Conservation (phyloP, 2,329 filamentous ascomycete species). For the Proliferodiscus dingleyae region DNA sequence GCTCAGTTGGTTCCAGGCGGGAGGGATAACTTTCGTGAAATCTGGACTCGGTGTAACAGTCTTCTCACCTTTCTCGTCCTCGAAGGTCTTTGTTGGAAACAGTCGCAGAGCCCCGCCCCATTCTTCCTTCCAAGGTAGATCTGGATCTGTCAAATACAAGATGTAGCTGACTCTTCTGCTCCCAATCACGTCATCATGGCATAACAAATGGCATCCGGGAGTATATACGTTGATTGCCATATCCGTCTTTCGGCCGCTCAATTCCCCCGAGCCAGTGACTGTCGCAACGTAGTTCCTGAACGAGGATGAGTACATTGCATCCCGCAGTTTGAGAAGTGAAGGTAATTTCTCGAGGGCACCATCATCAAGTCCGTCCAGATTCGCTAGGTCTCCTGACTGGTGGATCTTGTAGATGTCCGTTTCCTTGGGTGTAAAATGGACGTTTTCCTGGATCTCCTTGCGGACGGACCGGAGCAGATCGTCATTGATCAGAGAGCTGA, state of each 20-base stretch:
- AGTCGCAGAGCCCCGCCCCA: constrained; percentile 92
- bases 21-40: constrained; percentile 76
- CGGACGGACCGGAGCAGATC: constrained; percentile 80
- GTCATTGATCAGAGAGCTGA: constrained; percentile 74
- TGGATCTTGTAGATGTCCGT: constrained; percentile 99
- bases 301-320: constrained; percentile 84
- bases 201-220: constrained; percentile 89
- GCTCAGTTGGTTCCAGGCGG: constrained; percentile 93
- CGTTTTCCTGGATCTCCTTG: constrained; percentile 80
- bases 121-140: constrained; percentile 80
- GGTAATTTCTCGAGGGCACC: constrained; percentile 80
- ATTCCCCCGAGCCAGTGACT: constrained; percentile 78
- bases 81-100: constrained; percentile 65
- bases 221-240: constrained; percentile 99
- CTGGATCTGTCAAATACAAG: constrained; percentile 89
- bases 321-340: constrained; percentile 84
- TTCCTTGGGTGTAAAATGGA: constrained; percentile 96
- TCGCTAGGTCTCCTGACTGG: constrained; percentile 95
- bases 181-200: constrained; percentile 99
- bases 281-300: constrained; percentile 86
- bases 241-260: constrained; percentile 93
- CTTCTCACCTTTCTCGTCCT: constrained; percentile 64
- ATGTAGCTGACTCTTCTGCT: constrained; percentile 95
- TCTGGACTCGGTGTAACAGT: constrained; percentile 79
- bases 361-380: constrained; percentile 89